Evolutionary conservation across 805 yeast genomes (phyloP).

Genomic region (Spathaspora sp.): DNA sequence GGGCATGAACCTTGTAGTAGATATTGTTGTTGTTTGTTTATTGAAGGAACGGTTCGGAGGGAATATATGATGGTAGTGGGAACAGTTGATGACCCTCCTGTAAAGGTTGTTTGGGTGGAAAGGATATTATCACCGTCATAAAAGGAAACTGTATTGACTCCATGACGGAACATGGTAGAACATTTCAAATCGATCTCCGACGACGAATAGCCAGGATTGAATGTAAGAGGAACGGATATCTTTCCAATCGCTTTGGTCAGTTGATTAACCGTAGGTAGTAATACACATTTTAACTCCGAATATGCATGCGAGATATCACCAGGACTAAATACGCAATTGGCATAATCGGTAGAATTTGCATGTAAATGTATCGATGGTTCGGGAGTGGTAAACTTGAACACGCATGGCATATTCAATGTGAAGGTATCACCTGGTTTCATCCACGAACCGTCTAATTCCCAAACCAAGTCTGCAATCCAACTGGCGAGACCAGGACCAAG

Average conservation of each 20-base stretch:
- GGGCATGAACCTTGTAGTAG: slow-evolving; percentile 16
- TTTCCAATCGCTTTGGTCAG: slow-evolving; percentile 14
- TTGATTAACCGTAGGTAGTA: slow-evolving; percentile 8
- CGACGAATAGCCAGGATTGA: slow-evolving; percentile 16
- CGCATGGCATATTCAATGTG: slow-evolving; percentile 22
- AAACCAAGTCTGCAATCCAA: slow-evolving; percentile 18
- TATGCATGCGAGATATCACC: slow-evolving; percentile 14
- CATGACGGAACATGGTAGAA: slow-evolving; percentile 5
- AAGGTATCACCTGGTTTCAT: slow-evolving; percentile 25
- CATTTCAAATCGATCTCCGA: slow-evolving; percentile 13
- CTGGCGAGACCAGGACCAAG: slow-evolving; percentile 4
- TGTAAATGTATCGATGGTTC: slow-evolving; percentile 9
- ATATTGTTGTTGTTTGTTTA: slow-evolving; percentile 7
- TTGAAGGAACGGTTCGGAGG: slow-evolving; percentile 13
- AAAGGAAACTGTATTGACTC: slow-evolving; percentile 12
- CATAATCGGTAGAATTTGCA: slow-evolving; percentile 12
- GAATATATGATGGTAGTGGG: slow-evolving; percentile 4
- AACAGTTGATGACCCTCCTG: background rate
- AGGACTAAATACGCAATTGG: slow-evolving; percentile 17
- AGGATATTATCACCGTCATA: slow-evolving; percentile 13
- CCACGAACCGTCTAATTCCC: slow-evolving; percentile 15
- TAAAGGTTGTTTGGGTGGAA: slow-evolving; percentile 10
- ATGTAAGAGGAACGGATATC: slow-evolving; percentile 17
- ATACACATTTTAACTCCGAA: slow-evolving; percentile 16
- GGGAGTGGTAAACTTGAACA: slow-evolving; percentile 18